phyloP scores from a whole-genome alignment of 352 stramenopile species.

The Thalassiosira livingstoniorum region DNA sequence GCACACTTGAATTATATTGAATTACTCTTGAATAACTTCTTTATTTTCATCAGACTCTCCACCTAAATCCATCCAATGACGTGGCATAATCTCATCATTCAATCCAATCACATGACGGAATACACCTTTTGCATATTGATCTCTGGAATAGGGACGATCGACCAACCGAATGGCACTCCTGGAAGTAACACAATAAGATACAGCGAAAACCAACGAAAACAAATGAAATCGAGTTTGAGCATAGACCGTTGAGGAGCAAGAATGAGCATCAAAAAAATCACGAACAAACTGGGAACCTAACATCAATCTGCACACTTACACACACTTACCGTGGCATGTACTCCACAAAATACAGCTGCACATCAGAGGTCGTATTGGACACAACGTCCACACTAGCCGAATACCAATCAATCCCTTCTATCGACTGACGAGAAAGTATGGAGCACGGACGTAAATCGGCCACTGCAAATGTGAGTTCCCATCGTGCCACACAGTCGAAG shows the following conservation, averaged over 20 bases:
- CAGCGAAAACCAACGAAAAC: no score
- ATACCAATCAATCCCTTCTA: slow-evolving; percentile 43
- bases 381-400: slow-evolving; percentile 23
- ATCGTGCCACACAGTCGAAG: slow-evolving; percentile 21
- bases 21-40: no score
- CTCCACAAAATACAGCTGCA: slow-evolving; percentile 34
- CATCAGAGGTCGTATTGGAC: neutral
- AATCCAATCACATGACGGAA: slow-evolving; percentile 56
- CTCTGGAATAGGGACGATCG: slow-evolving; percentile 48
- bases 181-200: no score
- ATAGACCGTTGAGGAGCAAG: no score
- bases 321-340: slow-evolving; percentile 49
- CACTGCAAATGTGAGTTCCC: slow-evolving; percentile 8
- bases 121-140: slow-evolving; percentile 49
- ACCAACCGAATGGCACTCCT: slow-evolving; percentile 41
- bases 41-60: slow-evolving; percentile 12
- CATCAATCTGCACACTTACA: no score
- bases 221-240: no score
- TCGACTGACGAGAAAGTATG: slow-evolving; percentile 34
- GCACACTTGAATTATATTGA: no score
- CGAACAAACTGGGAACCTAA: no score
- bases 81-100: slow-evolving; percentile 43
- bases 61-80: slow-evolving; percentile 59
- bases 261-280: no score
- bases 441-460: slow-evolving; percentile 21